phyloP scores from a whole-genome alignment of 192 early-diverging fungal species.

The Chytriomyces sp. region DNA sequence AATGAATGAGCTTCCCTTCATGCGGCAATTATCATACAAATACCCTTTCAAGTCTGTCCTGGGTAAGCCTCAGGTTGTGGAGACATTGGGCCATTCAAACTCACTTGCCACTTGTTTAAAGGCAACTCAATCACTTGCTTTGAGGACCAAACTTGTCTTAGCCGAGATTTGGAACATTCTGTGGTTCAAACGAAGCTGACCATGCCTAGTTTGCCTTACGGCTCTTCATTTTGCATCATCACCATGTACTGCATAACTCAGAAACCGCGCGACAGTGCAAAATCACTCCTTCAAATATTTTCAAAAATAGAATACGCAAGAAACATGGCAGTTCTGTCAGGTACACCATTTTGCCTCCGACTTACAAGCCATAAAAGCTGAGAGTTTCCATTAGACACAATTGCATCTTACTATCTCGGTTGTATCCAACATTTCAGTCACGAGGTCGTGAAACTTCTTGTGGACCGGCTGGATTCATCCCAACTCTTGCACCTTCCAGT shows the following conservation, averaged over 20 bases:
- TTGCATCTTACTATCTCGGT: not conserved
- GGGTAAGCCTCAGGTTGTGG: not conserved
- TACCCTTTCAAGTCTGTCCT: slow-evolving; percentile 6
- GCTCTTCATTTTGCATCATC: not conserved
- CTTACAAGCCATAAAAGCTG: not conserved
- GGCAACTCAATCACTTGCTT: not conserved
- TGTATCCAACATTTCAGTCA: not conserved
- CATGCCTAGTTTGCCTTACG: slow-evolving; percentile 5
- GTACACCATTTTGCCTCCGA: not conserved
- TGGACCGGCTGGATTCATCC: not conserved
- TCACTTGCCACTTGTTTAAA: not conserved
- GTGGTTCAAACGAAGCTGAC: not conserved
- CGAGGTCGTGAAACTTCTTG: not conserved
- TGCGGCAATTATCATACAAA: not conserved
- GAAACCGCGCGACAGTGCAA: not conserved
- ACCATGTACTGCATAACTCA: not conserved
- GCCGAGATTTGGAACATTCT: not conserved
- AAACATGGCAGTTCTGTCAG: not conserved
- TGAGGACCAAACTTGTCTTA: not conserved
- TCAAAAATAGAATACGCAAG: not conserved
- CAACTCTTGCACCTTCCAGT: not conserved
- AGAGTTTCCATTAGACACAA: not conserved
- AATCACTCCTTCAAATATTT: slow-evolving; percentile 10
- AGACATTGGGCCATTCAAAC: not conserved
- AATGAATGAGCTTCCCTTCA: slow-evolving; percentile 9